phyloP scores from a whole-genome alignment of 495 filamentous ascomycete genomes.

The Tirmania nivea region DNA sequence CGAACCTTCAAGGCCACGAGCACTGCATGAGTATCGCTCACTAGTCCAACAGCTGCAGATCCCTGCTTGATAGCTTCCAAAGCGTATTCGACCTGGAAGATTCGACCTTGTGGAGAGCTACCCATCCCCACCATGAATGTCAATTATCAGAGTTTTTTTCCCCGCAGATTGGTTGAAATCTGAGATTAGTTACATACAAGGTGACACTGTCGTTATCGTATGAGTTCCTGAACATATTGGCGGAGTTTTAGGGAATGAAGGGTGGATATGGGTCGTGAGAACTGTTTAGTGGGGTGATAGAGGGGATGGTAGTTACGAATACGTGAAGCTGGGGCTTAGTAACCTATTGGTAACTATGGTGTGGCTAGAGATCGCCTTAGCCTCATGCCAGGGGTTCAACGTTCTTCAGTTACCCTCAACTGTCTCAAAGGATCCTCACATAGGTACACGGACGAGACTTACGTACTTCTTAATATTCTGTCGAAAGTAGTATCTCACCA shows the following conservation, averaged over 20 bases:
- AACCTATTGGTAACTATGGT: too few species aligned
- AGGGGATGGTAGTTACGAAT: not conserved
- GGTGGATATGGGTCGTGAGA: constrained; percentile 10
- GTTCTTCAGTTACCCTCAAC: too few species aligned
- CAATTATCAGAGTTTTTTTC: not conserved
- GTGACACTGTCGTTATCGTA: constrained; percentile 99
- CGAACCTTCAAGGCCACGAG: constrained; percentile 76
- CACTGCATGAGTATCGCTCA: constrained; percentile 93
- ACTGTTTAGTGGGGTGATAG: not conserved
- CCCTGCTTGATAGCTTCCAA: constrained; percentile 97
- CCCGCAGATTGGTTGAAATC: constrained; percentile 1
- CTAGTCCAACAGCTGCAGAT: constrained; percentile 87
- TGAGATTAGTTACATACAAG: constrained; percentile 41
- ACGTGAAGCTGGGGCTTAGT: too few species aligned
- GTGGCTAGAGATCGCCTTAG: too few species aligned
- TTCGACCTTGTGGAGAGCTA: constrained; percentile 95
- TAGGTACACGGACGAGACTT: too few species aligned
- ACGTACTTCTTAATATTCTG: too few species aligned
- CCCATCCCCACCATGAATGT: not conserved
- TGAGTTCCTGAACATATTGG: constrained; percentile 94
- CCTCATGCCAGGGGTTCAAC: too few species aligned
- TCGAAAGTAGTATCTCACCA: too few species aligned
- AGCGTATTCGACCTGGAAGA: constrained; percentile 99
- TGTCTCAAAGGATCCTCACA: too few species aligned
- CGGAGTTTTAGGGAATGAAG: constrained; percentile 7